These are phyloP conservation scores for Penicillium sp. DNA, from an alignment of 2,329 filamentous ascomycete genomes.

Conservation along the genomic window DNA sequence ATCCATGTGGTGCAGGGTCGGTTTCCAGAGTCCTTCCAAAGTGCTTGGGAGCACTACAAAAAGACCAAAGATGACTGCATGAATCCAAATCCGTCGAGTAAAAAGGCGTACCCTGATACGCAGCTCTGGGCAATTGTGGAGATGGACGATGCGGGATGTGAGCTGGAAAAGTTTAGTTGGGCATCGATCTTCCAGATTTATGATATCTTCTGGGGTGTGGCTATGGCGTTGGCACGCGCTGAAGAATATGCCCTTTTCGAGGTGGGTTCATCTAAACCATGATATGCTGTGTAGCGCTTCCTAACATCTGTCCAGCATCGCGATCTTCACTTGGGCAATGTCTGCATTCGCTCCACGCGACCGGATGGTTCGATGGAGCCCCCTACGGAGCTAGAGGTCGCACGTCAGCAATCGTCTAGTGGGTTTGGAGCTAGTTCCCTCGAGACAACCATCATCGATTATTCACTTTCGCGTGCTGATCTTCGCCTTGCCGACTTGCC, in stretches of 20 bases:
- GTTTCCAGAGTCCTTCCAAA: slow-evolving; percentile 53
- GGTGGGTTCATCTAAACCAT: slow-evolving; percentile 23
- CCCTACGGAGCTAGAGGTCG: slow-evolving; percentile 31
- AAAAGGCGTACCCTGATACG: slow-evolving; percentile 52
- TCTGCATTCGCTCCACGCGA: slow-evolving; percentile 53
- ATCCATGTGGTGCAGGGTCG: slow-evolving; percentile 58
- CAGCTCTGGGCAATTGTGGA: slow-evolving; percentile 65
- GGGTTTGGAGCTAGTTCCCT: slow-evolving; percentile 54
- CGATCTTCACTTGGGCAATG: slow-evolving; percentile 66
- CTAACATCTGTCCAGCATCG: slow-evolving; percentile 49
- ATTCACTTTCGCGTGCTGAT: slow-evolving; percentile 63
- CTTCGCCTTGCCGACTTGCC: slow-evolving; percentile 34
- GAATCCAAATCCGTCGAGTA: slow-evolving; percentile 58
- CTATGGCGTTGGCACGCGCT: slow-evolving; percentile 59
- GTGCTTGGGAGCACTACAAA: slow-evolving; percentile 44
- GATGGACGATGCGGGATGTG: slow-evolving; percentile 64
- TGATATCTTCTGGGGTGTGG: slow-evolving; percentile 68
- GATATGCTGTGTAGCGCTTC: not conserved
- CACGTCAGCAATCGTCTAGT: slow-evolving; percentile 33
- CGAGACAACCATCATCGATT: slow-evolving; percentile 66
- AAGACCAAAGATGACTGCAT: slow-evolving; percentile 45
- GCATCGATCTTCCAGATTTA: slow-evolving; percentile 51
- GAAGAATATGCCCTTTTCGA: slow-evolving; percentile 62
- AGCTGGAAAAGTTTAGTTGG: slow-evolving; percentile 51
- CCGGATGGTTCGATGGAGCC: slow-evolving; percentile 33